phyloP scores from a whole-genome alignment of 371 early-diverging fungal species.

The Paraphysoderma sedebokerense region DNA sequence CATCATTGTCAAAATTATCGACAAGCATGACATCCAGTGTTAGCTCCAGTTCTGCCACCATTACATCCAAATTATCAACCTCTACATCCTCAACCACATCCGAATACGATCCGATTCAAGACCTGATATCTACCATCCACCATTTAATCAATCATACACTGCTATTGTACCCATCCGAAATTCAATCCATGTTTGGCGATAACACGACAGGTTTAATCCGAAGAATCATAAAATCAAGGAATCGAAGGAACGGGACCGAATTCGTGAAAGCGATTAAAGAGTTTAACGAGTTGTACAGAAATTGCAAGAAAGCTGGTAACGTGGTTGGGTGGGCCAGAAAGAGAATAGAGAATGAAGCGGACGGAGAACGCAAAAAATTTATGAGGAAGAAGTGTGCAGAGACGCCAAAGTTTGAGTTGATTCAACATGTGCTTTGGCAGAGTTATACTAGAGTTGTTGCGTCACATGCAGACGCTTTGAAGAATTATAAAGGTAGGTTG shows the following conservation, averaged over 20 bases:
- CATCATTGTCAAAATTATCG: slow-evolving; percentile 16
- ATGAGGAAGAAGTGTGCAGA: slow-evolving; percentile 14
- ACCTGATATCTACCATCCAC: slow-evolving; percentile 47
- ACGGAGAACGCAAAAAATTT: slow-evolving; percentile 15
- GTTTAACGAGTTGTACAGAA: slow-evolving; percentile 35
- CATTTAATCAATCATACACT: slow-evolving; percentile 46
- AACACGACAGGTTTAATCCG: slow-evolving; percentile 49
- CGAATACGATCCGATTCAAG: slow-evolving; percentile 66
- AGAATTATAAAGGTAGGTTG: slow-evolving; percentile 50
- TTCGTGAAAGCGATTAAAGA: slow-evolving; percentile 46
- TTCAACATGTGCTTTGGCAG: slow-evolving; percentile 71
- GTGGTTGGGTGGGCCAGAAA: slow-evolving; percentile 17
- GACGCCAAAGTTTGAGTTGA: slow-evolving; percentile 43
- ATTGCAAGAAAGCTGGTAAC: slow-evolving; percentile 3
- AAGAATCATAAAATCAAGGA: slow-evolving; percentile 55
- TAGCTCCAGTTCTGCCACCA: slow-evolving; percentile 7
- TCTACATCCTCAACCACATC: slow-evolving; percentile 22
- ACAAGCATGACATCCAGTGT: slow-evolving; percentile 10
- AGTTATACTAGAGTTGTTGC: slow-evolving; percentile 75
- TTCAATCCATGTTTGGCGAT: slow-evolving; percentile 37
- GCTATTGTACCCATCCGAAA: slow-evolving; percentile 16
- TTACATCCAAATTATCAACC: slow-evolving; percentile 15
- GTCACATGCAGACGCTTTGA: slow-evolving; percentile 56
- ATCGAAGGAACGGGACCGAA: slow-evolving; percentile 45
- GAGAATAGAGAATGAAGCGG: background rate